Conservation (phyloP, 2,329 filamentous ascomycete species). For the Xylaria sp. region DNA sequence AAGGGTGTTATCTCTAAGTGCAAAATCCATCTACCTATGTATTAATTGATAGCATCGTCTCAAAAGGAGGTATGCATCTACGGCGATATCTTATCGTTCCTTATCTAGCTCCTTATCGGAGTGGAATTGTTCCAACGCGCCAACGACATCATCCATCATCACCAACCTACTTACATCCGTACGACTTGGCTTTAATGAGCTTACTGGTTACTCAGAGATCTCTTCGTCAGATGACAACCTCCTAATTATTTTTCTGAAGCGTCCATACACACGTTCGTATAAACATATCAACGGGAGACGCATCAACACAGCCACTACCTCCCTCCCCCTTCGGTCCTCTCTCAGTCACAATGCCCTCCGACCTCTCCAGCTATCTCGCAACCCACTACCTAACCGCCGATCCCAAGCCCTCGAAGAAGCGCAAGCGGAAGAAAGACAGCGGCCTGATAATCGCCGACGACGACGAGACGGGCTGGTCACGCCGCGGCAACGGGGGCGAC, state of each 20-base stretch:
- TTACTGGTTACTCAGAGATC: background rate
- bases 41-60: too few species aligned
- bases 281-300: background rate
- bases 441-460: conserved; percentile 75
- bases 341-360: conserved; percentile 60
- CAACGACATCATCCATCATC: too few species aligned
- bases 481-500: conserved; percentile 56
- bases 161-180: too few species aligned
- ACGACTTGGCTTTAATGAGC: too few species aligned
- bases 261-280: background rate
- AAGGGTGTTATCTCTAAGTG: too few species aligned
- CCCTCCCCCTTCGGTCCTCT: background rate
- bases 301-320: background rate
- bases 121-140: too few species aligned
- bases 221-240: background rate
- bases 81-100: too few species aligned
- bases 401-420: conserved; percentile 69
- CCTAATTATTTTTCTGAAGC: background rate
- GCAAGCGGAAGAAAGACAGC: conserved; percentile 68
- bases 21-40: too few species aligned
- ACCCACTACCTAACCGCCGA: conserved; percentile 83
- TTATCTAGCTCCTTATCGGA: too few species aligned
- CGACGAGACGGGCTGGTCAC: conserved; percentile 66
- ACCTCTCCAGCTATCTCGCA: conserved; percentile 86
- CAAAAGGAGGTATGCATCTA: too few species aligned